These are phyloP conservation scores for Penicillium dipodomyicola DNA, from an alignment of 495 filamentous ascomycete species.

Conservation along the genomic window DNA sequence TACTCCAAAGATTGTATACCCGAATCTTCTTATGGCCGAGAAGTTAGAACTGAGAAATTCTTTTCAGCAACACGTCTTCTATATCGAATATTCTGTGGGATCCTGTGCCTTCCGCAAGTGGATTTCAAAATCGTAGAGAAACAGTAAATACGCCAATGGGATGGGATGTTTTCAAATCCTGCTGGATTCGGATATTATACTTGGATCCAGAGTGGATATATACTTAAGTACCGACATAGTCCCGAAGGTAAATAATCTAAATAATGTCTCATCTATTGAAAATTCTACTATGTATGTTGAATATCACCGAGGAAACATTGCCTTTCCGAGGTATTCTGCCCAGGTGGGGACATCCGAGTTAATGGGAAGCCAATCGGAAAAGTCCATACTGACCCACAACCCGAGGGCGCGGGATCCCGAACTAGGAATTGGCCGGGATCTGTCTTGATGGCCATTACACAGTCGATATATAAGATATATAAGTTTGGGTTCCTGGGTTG, in stretches of 20 bases:
- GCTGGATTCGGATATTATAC: background rate
- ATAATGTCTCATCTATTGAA: background rate
- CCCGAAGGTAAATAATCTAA: no score
- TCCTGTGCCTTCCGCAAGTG: no score
- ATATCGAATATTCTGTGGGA: no score
- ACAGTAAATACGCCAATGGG: background rate
- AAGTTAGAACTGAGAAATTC: no score
- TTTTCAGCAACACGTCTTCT: no score
- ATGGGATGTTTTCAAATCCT: background rate
- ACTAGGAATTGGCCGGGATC: constrained; percentile 5
- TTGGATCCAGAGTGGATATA: background rate
- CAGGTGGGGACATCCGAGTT: background rate
- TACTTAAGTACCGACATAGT: no score
- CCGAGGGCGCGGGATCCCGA: constrained; percentile 8
- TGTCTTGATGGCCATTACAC: background rate
- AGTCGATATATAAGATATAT: constrained; percentile 14
- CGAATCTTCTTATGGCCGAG: no score
- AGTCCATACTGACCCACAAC: background rate
- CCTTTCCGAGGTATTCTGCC: background rate
- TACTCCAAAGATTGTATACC: no score
- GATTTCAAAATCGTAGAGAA: no score
- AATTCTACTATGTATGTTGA: background rate
- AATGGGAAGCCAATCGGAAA: constrained; percentile 3
- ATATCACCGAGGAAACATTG: background rate
- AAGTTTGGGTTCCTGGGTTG: background rate